Conservation (phyloP, 371 early-diverging fungal genomes). For the Phascolomyces articulosus region DNA sequence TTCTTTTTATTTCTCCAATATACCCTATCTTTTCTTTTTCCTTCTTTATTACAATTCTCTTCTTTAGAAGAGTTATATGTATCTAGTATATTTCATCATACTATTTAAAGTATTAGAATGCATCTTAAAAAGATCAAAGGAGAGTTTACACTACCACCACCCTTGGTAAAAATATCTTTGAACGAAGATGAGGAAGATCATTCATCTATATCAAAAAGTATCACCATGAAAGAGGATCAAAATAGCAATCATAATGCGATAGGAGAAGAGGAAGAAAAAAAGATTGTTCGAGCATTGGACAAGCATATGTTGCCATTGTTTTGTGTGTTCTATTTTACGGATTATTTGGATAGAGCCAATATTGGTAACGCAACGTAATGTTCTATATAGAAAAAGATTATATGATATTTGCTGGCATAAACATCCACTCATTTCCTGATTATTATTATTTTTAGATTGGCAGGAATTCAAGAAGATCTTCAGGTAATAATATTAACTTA, state of each 20-base stretch:
- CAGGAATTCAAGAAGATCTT: constrained; percentile 23
- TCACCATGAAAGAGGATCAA: not conserved
- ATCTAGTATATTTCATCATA: too few relatives aligned
- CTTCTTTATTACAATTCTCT: too few relatives aligned
- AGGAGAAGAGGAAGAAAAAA: constrained; percentile 8
- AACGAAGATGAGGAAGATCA: too few relatives aligned
- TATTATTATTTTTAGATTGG: constrained; percentile 11
- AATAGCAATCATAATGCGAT: not conserved
- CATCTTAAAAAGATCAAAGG: too few relatives aligned
- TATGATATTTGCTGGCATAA: not conserved
- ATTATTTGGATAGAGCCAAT: constrained; percentile 26
- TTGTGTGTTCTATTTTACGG: constrained; percentile 25
- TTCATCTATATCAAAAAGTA: too few relatives aligned
- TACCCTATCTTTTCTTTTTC: too few relatives aligned
- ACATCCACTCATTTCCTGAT: not conserved
- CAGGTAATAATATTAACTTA: constrained; percentile 12
- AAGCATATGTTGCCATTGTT: constrained; percentile 14
- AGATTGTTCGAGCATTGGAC: constrained; percentile 12
- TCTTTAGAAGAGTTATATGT: too few relatives aligned
- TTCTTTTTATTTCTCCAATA: too few relatives aligned
- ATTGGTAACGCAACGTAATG: constrained; percentile 29
- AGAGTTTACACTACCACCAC: too few relatives aligned
- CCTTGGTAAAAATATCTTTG: too few relatives aligned
- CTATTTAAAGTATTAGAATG: too few relatives aligned
- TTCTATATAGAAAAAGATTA: not conserved